Base-by-base conservation (phyloP, 495 filamentous ascomycete genomes). In the Neurospora discreta region DNA sequence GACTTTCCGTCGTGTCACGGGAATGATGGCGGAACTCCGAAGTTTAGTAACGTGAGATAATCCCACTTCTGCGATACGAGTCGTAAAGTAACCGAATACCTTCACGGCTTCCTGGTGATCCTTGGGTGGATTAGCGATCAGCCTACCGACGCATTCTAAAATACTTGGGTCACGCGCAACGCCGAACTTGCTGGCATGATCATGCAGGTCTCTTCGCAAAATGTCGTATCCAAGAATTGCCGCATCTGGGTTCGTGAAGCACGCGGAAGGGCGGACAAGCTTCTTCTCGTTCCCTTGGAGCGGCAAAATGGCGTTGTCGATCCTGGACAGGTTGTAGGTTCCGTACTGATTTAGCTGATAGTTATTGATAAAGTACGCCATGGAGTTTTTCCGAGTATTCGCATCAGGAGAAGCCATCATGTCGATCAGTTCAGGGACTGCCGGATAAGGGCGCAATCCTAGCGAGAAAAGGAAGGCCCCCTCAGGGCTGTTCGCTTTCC, bases 311-410 rank as follows among this genome's bases (percentile, higher is more conserved):
- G 91, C 84, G 58, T 87, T 85, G 15, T 83, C 83, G 39, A 89
- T 84, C 11, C 79, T 76, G 7, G 83, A 80, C 68, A 89, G 82
- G 72, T 91, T 83, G 74, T 89, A 90, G 1, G 81, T 74, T 11
- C 80, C 83, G 78, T 99, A 99, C 16, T 86, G 85, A 75, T 97
- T 93, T 9, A 83, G 84, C 69, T 93, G 89, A 74, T 93, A 89
- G 77, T 94, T 92, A 33, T 85, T 84, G 68, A 97, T 86, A 77
- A 92, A 95, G 80, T 97, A 99, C n/a, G 84, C 84, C 84, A 97
- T 87, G 3, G 92, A 88, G 72, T 87, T 87, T 58, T 85, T 85
- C 70, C 91, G 87, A 41, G 90, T 80, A 7, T 72, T 58, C 8
- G 80, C 75, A 79, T 97, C 85, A 1, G 85, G 82, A 2, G 84